Evolutionary conservation across 2,329 filamentous ascomycete genomes (phyloP).

Genomic region (Xylogone sp.): DNA sequence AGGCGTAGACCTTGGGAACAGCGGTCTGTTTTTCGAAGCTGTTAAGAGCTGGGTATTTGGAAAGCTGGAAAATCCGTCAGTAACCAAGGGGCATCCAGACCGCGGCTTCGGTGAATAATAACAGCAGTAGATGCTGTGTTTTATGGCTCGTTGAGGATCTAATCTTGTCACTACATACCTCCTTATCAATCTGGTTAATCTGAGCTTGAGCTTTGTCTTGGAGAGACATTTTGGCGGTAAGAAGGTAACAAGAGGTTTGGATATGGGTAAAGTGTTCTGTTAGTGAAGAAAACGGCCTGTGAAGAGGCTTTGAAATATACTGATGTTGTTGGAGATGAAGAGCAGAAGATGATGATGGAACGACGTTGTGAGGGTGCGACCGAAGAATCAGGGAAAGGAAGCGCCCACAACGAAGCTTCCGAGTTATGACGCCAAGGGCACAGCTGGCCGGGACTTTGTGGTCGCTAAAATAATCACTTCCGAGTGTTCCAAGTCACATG

Average conservation of each 20-base stretch:
- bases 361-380: neutral
- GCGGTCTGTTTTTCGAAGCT: constrained; percentile 82
- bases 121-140: neutral
- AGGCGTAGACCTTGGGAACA: constrained; percentile 80
- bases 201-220: constrained; percentile 76
- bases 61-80: constrained; percentile 52
- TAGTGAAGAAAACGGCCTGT: neutral
- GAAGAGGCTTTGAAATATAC: constrained; percentile 1
- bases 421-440: neutral
- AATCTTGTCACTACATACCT: constrained; percentile 52
- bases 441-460: neutral
- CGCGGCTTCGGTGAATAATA: neutral
- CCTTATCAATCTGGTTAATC: constrained; percentile 75
- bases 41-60: constrained; percentile 79
- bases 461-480: neutral
- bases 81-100: neutral
- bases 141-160: neutral
- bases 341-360: neutral
- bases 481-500: neutral
- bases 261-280: constrained; percentile 1
- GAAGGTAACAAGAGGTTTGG: neutral
- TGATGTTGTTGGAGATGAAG: neutral
- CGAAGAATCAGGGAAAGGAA: neutral
- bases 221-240: constrained; percentile 58
- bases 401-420: neutral